Evolutionary conservation across 2,329 filamentous ascomycete species (phyloP).

Genomic region (Thyridium curvatum): DNA sequence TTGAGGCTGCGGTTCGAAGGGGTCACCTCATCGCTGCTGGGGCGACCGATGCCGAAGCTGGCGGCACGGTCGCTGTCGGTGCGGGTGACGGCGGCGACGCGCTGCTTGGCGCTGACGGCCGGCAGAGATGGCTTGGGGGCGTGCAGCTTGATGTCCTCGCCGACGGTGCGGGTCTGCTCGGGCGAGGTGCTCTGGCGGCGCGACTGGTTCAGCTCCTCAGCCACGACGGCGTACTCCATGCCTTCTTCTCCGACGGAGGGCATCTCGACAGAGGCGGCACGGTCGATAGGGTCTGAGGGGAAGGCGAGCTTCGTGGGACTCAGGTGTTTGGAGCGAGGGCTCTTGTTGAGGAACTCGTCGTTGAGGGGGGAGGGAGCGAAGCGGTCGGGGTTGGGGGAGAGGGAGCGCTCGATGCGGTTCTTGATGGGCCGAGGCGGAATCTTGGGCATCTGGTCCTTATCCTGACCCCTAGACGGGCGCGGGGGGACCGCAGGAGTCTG

Average conservation of each 20-base stretch:
- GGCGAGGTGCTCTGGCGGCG: conserved; percentile 41
- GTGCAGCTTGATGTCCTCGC: conserved; percentile 76
- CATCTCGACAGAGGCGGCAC: conserved; percentile 71
- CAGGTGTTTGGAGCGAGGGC: conserved; percentile 18
- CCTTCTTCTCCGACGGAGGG: conserved; percentile 88
- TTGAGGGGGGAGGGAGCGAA: conserved; percentile 85
- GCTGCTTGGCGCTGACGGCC: conserved; percentile 72
- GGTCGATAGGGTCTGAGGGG: conserved; percentile 37
- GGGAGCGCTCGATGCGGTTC: conserved; percentile 66
- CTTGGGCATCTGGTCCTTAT: conserved; percentile 51
- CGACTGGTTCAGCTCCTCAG: conserved; percentile 36
- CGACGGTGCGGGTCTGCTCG: conserved; percentile 71
- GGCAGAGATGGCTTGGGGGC: conserved; percentile 85
- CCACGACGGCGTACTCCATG: conserved; percentile 67
- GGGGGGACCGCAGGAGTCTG: conserved; percentile 50
- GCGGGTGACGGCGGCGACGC: conserved; percentile 77
- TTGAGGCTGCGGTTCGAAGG: conserved; percentile 47
- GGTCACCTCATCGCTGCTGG: conserved; percentile 44
- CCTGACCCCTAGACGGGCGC: conserved; percentile 45
- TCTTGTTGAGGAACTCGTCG: conserved; percentile 53
- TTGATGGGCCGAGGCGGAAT: conserved; percentile 71
- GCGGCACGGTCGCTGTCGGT: conserved; percentile 87
- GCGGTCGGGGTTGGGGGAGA: conserved; percentile 70
- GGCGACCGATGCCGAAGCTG: conserved; percentile 74
- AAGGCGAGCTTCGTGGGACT: no score